A percentile compares a stretch with the other conserved stretches of the same genome.
phyloP scores from a whole-genome alignment of 371 early-diverging fungal species.

The Nematocida ausubeli region DNA sequence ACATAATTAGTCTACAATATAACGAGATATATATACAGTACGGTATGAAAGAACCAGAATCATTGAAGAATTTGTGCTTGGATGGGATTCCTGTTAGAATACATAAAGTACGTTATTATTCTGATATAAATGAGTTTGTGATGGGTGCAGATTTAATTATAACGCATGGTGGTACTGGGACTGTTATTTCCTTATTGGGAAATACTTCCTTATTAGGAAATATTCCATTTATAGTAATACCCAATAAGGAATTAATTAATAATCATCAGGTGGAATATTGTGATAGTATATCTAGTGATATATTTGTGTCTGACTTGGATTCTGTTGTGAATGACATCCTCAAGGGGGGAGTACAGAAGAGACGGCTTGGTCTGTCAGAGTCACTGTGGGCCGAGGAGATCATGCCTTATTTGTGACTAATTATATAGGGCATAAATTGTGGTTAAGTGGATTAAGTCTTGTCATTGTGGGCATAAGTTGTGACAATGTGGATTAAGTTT shows the following conservation, averaged over 20 bases:
- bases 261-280: constrained; percentile 40
- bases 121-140: neutral
- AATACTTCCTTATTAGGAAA: too few species aligned
- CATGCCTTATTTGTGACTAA: neutral
- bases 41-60: constrained; percentile 13
- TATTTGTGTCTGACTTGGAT: neutral
- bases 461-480: too few species aligned
- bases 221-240: constrained; percentile 25
- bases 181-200: constrained; percentile 11
- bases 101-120: neutral
- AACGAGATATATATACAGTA: constrained; percentile 19
- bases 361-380: neutral
- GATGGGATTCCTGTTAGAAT: neutral
- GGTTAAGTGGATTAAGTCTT: neutral
- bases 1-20: neutral
- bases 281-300: neutral
- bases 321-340: constrained; percentile 2
- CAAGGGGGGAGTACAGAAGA: neutral
- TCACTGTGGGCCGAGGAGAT: neutral
- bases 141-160: neutral
- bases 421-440: neutral
- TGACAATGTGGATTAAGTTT: too few species aligned
- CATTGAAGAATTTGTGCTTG: neutral
- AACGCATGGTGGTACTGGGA: constrained; percentile 40
- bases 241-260: constrained; percentile 3